Evolutionary conservation across 1,139 yeast species (phyloP).

Genomic region (Yamadazyma triangularis): DNA sequence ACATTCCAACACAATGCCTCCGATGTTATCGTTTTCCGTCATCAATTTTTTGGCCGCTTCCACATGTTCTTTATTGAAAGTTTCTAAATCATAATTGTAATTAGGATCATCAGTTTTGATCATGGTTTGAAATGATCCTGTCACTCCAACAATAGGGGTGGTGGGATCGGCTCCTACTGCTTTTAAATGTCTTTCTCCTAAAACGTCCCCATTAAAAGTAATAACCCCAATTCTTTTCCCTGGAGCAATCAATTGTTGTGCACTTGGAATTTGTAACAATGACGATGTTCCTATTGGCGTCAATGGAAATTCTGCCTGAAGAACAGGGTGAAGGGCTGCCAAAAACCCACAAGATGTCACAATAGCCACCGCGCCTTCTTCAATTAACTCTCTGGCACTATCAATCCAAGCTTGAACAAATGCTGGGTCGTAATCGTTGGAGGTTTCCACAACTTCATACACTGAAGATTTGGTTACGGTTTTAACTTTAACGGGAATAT

Average conservation of each 20-base stretch:
- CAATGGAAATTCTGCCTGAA: slow-evolving; percentile 12
- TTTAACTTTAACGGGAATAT: slow-evolving; percentile 15
- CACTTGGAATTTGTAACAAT: slow-evolving; percentile 22
- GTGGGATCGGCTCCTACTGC: slow-evolving; percentile 20
- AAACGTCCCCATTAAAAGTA: slow-evolving; percentile 19
- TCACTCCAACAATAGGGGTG: slow-evolving; percentile 15
- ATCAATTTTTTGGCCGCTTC: slow-evolving; percentile 12
- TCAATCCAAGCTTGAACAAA: slow-evolving; percentile 14
- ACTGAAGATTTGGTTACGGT: slow-evolving; percentile 14
- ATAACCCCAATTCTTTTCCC: slow-evolving; percentile 20
- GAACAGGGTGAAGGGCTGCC: slow-evolving; percentile 20
- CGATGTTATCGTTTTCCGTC: slow-evolving; percentile 10
- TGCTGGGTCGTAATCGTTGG: slow-evolving; percentile 10
- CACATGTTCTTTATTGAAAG: slow-evolving; percentile 6
- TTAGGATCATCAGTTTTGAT: slow-evolving; percentile 16
- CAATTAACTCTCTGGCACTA: slow-evolving; percentile 11
- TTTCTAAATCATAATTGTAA: slow-evolving; percentile 20
- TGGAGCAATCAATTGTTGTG: slow-evolving; percentile 12
- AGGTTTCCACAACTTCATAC: slow-evolving; percentile 12
- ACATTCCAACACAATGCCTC: slow-evolving; percentile 24
- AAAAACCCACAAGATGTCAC: slow-evolving; percentile 20
- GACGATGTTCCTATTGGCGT: slow-evolving; percentile 27
- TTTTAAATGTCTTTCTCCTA: slow-evolving; percentile 20
- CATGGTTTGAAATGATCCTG: slow-evolving; percentile 14
- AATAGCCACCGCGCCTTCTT: slow-evolving; percentile 17